Conservation (phyloP, 2,329 filamentous ascomycete species). For the Phaeosphaeria sp. region DNA sequence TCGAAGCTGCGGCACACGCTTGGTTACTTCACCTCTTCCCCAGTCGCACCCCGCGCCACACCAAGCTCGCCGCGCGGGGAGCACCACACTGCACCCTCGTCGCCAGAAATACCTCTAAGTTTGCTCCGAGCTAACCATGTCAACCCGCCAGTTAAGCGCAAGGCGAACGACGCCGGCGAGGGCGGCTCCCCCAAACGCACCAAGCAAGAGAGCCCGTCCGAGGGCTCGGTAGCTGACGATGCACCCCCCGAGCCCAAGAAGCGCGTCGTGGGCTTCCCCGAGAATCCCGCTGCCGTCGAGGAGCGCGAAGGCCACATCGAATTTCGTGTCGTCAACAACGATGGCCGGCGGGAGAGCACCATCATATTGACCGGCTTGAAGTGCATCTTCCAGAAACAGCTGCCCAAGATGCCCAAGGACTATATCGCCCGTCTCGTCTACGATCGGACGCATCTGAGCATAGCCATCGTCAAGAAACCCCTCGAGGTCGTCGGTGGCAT, state of each 20-base stretch:
- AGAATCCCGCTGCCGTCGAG: conserved; percentile 93
- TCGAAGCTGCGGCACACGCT: conserved; percentile 19
- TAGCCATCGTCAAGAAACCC: conserved; percentile 96
- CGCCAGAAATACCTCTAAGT: conserved; percentile 21
- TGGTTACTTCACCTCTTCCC: conserved; percentile 29
- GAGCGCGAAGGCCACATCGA: conserved; percentile 94
- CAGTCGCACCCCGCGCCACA: conserved; percentile 12
- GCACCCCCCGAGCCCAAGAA: conserved; percentile 53
- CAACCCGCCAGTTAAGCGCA: conserved; percentile 66
- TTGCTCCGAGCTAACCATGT: conserved; percentile 20
- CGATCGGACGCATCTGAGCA: conserved; percentile 93
- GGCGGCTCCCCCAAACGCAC: conserved; percentile 67
- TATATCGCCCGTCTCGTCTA: conserved; percentile 98
- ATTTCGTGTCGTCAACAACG: conserved; percentile 98
- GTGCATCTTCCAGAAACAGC: conserved; percentile 97
- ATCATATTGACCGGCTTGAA: conserved; percentile 96
- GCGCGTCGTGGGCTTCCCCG: conserved; percentile 82
- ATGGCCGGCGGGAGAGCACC: conserved; percentile 83
- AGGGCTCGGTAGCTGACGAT: conserved; percentile 42
- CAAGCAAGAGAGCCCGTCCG: conserved; percentile 43
- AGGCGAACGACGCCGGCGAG: conserved; percentile 72
- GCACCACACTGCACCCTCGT: conserved; percentile 3
- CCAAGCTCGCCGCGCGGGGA: background rate
- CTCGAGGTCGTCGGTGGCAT: conserved; percentile 95
- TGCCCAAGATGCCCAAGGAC: conserved; percentile 99